Evolutionary conservation across 257 asterid genomes (phyloP).

Genomic region (Eustoma russellianum): DNA sequence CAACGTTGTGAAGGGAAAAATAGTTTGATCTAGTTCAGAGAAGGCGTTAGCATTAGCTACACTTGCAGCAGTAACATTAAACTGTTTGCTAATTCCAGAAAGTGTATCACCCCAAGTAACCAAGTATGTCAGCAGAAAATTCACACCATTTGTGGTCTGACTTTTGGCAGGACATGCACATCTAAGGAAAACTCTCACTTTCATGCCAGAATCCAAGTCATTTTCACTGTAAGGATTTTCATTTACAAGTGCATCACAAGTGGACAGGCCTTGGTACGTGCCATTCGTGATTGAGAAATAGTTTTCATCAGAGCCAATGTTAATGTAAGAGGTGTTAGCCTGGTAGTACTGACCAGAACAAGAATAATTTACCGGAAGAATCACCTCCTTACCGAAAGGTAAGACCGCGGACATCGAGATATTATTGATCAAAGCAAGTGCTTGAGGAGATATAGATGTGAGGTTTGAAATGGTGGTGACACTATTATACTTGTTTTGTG

Average conservation of each 20-base stretch:
- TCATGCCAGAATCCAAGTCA: conserved; percentile 18
- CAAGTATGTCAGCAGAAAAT: conserved; percentile 42
- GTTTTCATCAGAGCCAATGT: conserved; percentile 8
- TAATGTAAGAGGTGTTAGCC: conserved; percentile 42
- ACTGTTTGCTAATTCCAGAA: conserved; percentile 23
- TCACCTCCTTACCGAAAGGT: conserved; percentile 28
- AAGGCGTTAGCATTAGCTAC: conserved; percentile 47
- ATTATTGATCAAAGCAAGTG: conserved; percentile 34
- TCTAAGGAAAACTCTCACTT: conserved; percentile 43
- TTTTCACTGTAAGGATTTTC: conserved; percentile 22
- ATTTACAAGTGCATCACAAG: conserved; percentile 40
- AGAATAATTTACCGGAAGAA: conserved; percentile 46
- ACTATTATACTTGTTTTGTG: conserved; percentile 27
- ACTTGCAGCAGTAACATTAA: conserved; percentile 26
- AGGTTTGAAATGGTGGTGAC: conserved; percentile 42
- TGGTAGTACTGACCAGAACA: conserved; percentile 53
- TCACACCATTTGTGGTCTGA: conserved; percentile 30
- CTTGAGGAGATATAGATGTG: conserved; percentile 30
- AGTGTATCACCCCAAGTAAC: conserved; percentile 28
- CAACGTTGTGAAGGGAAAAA: conserved; percentile 52
- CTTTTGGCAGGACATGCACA: conserved; percentile 59
- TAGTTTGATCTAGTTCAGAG: conserved; percentile 14
- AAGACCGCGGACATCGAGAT: conserved; percentile 26
- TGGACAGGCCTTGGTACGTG: conserved; percentile 44
- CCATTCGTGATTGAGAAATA: conserved; percentile 38